Conservation (phyloP, 2,329 filamentous ascomycete species). For the Penicillium aurantiogriseum region DNA sequence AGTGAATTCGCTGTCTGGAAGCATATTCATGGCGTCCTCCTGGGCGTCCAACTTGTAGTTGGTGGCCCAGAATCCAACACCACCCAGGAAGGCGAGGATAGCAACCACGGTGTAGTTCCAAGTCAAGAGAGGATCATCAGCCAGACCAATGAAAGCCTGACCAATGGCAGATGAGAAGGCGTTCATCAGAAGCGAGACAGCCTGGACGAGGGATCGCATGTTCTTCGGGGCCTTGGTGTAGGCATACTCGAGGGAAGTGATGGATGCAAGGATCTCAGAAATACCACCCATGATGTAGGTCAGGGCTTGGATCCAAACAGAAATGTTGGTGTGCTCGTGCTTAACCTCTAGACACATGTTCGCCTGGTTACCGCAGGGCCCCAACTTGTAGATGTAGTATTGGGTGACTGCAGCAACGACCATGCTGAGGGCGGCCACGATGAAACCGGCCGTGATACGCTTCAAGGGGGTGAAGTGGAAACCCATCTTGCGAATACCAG, state of each 20-base stretch:
- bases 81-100: slow-evolving; percentile 61
- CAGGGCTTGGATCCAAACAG: slow-evolving; percentile 57
- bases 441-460: slow-evolving; percentile 53
- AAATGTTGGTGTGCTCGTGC: slow-evolving; percentile 56
- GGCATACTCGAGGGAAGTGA: slow-evolving; percentile 70
- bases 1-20: slow-evolving; percentile 26
- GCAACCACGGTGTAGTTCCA: slow-evolving; percentile 71
- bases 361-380: slow-evolving; percentile 58
- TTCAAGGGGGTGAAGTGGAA: slow-evolving; percentile 55
- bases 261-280: slow-evolving; percentile 58
- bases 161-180: slow-evolving; percentile 68
- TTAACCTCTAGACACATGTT: slow-evolving; percentile 50
- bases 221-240: slow-evolving; percentile 75
- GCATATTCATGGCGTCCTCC: slow-evolving; percentile 65
- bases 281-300: slow-evolving; percentile 55
- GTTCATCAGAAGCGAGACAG: slow-evolving; percentile 68
- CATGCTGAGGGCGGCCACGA: slow-evolving; percentile 50
- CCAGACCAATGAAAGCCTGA: slow-evolving; percentile 64
- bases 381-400: slow-evolving; percentile 57
- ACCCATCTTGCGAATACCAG: slow-evolving; percentile 46
- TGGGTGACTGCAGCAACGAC: slow-evolving; percentile 52
- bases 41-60: slow-evolving; percentile 64
- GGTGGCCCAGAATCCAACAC: slow-evolving; percentile 65
- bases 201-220: slow-evolving; percentile 74
- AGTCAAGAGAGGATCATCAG: slow-evolving; percentile 63